These are phyloP conservation scores for Aspergillus awamori DNA, from an alignment of 2,329 filamentous ascomycete species.

Conservation along the genomic window DNA sequence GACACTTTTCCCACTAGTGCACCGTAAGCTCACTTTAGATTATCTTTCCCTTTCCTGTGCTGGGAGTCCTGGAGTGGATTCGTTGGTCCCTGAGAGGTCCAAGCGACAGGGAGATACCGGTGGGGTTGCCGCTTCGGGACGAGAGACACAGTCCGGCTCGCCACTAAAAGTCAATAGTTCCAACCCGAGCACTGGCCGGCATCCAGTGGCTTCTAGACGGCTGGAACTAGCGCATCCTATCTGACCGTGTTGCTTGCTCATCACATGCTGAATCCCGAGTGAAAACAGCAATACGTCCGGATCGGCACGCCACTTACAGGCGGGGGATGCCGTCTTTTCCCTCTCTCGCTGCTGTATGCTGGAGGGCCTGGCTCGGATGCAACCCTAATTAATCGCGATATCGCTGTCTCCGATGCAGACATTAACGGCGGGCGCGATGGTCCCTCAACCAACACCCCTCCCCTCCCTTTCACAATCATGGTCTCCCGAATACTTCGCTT, in stretches of 20 bases:
- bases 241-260: no score
- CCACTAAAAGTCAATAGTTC: no score
- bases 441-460: not conserved
- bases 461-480: not conserved
- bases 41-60: no score
- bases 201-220: no score
- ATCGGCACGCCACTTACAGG: not conserved
- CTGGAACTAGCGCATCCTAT: no score
- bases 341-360: not conserved
- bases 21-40: not conserved
- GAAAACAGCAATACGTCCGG: not conserved
- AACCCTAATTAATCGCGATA: constrained; percentile 9
- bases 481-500: constrained; percentile 1
- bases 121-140: no score
- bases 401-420: not conserved
- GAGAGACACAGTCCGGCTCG: no score
- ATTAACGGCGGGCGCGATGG: not conserved
- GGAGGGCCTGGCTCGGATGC: not conserved
- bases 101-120: no score
- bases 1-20: no score
- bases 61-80: no score
- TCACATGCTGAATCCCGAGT: not conserved
- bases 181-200: no score
- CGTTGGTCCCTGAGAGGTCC: no score
- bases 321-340: not conserved